Percentiles rank a stretch among this genome's conserved stretches.
Evolutionary conservation across 1,284 basidiomycete genomes (phyloP).

Genomic region (Trametes hirsuta): DNA sequence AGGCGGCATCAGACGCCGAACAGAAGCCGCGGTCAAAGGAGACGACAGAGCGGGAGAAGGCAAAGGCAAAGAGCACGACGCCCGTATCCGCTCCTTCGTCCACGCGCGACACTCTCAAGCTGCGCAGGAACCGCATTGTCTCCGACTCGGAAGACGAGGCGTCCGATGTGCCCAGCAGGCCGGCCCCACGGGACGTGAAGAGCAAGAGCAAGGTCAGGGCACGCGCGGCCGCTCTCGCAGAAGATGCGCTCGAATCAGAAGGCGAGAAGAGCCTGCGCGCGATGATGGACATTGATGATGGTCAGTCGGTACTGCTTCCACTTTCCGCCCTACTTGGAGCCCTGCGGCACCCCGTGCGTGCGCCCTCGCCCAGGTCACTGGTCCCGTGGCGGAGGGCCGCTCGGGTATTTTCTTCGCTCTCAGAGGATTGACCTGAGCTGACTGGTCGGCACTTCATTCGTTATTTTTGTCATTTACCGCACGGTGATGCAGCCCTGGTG

Average conservation of each 20-base stretch:
- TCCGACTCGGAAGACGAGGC: conserved; percentile 61
- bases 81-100: background rate
- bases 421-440: too few species aligned
- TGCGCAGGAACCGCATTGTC: conserved; percentile 52
- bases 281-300: conserved; percentile 80
- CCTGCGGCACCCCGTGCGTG: too few species aligned
- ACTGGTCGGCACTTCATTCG: too few species aligned
- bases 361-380: too few species aligned
- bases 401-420: too few species aligned
- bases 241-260: conserved; percentile 28
- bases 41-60: conserved; percentile 10
- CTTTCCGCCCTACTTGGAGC: background rate
- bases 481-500: conserved; percentile 10
- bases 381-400: too few species aligned
- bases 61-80: conserved; percentile 3
- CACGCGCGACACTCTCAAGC: conserved; percentile 12
- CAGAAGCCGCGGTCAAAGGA: conserved; percentile 11
- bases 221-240: too few species aligned
- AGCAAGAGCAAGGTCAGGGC: conserved; percentile 19
- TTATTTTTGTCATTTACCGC: background rate
- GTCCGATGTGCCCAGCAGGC: conserved; percentile 26
- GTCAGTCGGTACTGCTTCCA: conserved; percentile 37
- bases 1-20: conserved; percentile 20
- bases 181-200: conserved; percentile 28
- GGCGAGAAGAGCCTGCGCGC: conserved; percentile 51